Base-by-base conservation (phyloP, 129 eudicot genomes). In the Dittrichia graveolens region DNA sequence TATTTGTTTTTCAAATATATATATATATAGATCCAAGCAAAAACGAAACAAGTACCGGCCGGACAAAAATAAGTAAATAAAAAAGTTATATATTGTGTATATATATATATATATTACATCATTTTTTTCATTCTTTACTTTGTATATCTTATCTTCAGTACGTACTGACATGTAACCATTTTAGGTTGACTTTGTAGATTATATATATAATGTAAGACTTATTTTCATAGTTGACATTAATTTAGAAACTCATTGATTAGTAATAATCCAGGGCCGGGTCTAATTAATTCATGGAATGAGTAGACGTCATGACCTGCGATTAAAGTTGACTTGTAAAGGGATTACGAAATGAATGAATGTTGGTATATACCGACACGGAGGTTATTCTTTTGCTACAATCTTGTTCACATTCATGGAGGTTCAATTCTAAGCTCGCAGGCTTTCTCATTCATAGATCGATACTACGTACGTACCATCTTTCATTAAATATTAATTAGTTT, bases 151-250 rank as follows among this genome's bases (percentile, higher is more conserved):
- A 18, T 16, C 60, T 54, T 54, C 11, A 16, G 6, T 53, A 59
- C 4, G 6, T 2, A 19, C 65, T 14, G 14, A 15, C 15, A 15
- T 61, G 48, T 24, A 24, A 24, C 31, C 31, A n/a, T 40, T 61
- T 39, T 39, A 61, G 48, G 73, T 50, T 67, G 72, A 47, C 59
- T 16, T 45, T 45, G 71, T 5, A 24, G 15, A 34, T 31, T 58
- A 58, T 58, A 48, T 48, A 45, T 58, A 19, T 58, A 24, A 34
- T 10, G 42, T 58, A 3, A 3, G 55, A 65, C 39, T 11, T 45
- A 46, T 44, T 8, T 46, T 15, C 45, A 49, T 31, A 67, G 72
- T 67, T 67, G 73, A 67, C 73, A 67, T 67, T 67, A 24, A 35
- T 31, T 11, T 13, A 24, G 3, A 47, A 48, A 66, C 54, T 6